Percentiles rank a stretch among this genome's conserved stretches.
Evolutionary conservation across 371 early-diverging fungal genomes (phyloP).

Genomic region (Mucor irregularis): DNA sequence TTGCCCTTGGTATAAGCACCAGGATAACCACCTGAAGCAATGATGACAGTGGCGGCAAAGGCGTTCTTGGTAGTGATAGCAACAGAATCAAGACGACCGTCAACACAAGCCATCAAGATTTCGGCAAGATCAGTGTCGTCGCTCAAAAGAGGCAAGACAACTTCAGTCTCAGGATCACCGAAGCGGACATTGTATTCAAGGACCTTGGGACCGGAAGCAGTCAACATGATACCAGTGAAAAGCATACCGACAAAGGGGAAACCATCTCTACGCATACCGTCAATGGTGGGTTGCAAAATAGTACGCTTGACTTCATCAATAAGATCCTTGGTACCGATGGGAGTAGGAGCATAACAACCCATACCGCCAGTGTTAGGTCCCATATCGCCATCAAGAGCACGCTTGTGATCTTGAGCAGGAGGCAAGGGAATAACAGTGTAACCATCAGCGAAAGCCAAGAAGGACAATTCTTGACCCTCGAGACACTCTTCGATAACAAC

Average conservation of each 20-base stretch:
- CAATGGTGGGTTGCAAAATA: slow-evolving; percentile 88
- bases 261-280: slow-evolving; percentile 95
- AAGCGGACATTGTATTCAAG: slow-evolving; percentile 97
- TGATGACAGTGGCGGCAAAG: slow-evolving; percentile 88
- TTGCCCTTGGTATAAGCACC: slow-evolving; percentile 83
- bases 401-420: slow-evolving; percentile 97
- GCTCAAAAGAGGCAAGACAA: slow-evolving; percentile 86
- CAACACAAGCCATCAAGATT: slow-evolving; percentile 85
- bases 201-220: slow-evolving; percentile 85
- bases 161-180: slow-evolving; percentile 98
- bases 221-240: slow-evolving; percentile 96
- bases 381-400: slow-evolving; percentile 88
- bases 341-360: slow-evolving; percentile 97
- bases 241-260: slow-evolving; percentile 96
- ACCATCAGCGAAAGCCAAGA: slow-evolving; percentile 95
- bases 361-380: slow-evolving; percentile 99
- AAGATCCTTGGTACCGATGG: slow-evolving; percentile 81
- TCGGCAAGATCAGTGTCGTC: slow-evolving; percentile 85
- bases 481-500: slow-evolving; percentile 96
- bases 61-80: slow-evolving; percentile 69
- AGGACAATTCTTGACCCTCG: slow-evolving; percentile 89
- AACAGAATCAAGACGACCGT: slow-evolving; percentile 91
- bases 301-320: slow-evolving; percentile 72
- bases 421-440: slow-evolving; percentile 89
- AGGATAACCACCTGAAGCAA: slow-evolving; percentile 94